Conservation (phyloP, 371 early-diverging fungal species). For the Apophysomyces sp. region DNA sequence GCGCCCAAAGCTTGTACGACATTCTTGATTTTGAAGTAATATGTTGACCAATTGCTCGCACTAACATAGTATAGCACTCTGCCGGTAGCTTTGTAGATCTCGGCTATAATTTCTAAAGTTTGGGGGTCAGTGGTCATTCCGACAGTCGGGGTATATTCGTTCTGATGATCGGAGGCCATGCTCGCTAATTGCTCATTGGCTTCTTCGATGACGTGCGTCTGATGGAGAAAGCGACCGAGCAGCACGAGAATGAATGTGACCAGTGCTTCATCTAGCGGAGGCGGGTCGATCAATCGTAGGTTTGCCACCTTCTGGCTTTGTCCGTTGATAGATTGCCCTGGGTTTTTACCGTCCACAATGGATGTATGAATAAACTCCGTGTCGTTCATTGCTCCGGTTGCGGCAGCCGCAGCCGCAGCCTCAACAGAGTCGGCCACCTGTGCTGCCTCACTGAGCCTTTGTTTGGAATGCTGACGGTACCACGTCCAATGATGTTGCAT, state of each 20-base stretch:
- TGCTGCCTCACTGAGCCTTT: constrained; percentile 10
- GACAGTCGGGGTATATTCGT: constrained; percentile 25
- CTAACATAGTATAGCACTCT: constrained; percentile 74
- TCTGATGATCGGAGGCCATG: constrained; percentile 24
- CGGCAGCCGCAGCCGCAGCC: constrained; percentile 21
- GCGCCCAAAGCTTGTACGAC: constrained; percentile 24
- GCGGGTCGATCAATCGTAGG: constrained; percentile 53
- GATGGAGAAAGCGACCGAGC: constrained; percentile 62
- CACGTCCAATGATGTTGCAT: constrained; percentile 72
- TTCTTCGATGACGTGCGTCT: constrained; percentile 40
- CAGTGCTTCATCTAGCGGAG: constrained; percentile 72
- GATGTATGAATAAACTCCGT: neutral
- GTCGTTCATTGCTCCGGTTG: constrained; percentile 3
- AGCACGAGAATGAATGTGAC: constrained; percentile 64
- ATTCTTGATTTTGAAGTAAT: constrained; percentile 61
- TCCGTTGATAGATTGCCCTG: neutral
- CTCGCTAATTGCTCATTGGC: constrained; percentile 42
- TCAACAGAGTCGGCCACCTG: constrained; percentile 5
- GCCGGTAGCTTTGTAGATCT: constrained; percentile 63
- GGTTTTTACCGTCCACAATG: neutral
- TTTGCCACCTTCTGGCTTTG: constrained; percentile 3
- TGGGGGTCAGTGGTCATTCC: constrained; percentile 21
- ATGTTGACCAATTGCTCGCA: constrained; percentile 78
- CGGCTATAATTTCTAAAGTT: constrained; percentile 44
- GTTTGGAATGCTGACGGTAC: constrained; percentile 45